Evolutionary conservation across 2,329 filamentous ascomycete species (phyloP), one percentile per base, ranked within the genome.

Genomic region (Neofusicoccum parvum): DNA sequence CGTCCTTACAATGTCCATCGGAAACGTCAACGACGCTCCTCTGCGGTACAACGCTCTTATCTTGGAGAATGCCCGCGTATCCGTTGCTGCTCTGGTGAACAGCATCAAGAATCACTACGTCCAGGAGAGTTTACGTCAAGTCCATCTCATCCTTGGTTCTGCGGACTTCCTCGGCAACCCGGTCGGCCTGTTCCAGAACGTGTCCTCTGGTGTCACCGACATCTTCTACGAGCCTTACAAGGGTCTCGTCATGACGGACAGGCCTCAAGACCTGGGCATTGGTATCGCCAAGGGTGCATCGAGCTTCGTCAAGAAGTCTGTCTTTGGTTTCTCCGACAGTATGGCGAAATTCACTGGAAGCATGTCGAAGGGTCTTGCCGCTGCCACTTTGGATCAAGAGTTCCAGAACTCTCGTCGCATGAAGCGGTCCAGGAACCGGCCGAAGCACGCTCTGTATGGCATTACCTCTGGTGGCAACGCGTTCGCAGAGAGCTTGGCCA

Each of bases 221-320:
- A 97, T 99, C 75, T 99, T 99, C 82, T 99, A 99, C 83, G 96
- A 99, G 77, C 95, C 95, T 43, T 99, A 99, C 80, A 95, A 99
- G 81, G 92, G 96, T 23, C 87, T 99, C 56, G 96, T 99, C 76
- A 92, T 96, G 85, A 96, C 94, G 0, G 95, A 99, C 76, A 88
- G 92, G 70, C 96, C 95, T 2, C 94, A 98, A 77, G 94, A 99
- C 70, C 89, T 99, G 64, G 96, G 95, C 20, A 84, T 96, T 46
- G 95, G 95, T 17, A 96, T 99, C 68, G 96, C 95, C 41, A 97
- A 97, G 78, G 95, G 95, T 45, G 95, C 96, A 11, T 94, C 93
- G 0, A 97, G 92, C 69, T 98, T 99, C 74, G 91, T 97, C 70
- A 99, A 99, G 85, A 99, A 99, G 80, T 96, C 93, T 0, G 94